phyloP scores from a whole-genome alignment of 2,329 filamentous ascomycete species.

The Exophiala dermatitidis region DNA sequence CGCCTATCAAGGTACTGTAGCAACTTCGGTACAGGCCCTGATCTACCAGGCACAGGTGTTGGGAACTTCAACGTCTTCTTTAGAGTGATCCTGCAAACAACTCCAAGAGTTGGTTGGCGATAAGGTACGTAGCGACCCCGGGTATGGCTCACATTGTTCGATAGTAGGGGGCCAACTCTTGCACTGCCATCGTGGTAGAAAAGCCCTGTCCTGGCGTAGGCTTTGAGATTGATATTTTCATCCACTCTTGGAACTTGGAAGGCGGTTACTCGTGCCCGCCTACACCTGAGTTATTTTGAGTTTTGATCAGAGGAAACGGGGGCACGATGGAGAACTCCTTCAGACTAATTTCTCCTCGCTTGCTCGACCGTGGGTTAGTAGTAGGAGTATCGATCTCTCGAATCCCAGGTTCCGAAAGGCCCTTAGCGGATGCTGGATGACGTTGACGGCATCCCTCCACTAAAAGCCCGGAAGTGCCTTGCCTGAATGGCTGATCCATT shows the following conservation, averaged over 20 bases:
- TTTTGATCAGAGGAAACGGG: conserved; percentile 2
- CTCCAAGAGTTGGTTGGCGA: too few relatives aligned
- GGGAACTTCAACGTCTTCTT: too few relatives aligned
- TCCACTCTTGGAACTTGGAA: neutral
- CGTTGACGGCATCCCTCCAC: conserved; percentile 10
- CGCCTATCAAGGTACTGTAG: too few relatives aligned
- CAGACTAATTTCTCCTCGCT: neutral
- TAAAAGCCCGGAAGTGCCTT: neutral
- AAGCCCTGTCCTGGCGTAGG: neutral
- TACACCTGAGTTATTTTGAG: conserved; percentile 2
- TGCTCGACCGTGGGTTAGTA: neutral
- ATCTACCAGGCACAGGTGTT: too few relatives aligned
- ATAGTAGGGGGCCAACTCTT: neutral
- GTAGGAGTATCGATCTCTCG: conserved; percentile 2
- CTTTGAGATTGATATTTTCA: neutral
- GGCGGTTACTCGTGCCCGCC: conserved; percentile 6
- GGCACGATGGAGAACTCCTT: neutral
- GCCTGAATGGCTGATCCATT: conserved; percentile 7
- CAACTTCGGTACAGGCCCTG: too few relatives aligned
- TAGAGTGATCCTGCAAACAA: too few relatives aligned
- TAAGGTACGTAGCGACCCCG: too few relatives aligned
- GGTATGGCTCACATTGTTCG: too few relatives aligned
- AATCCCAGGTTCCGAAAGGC: conserved; percentile 14
- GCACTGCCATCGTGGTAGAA: neutral
- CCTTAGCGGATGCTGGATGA: conserved; percentile 13